Conservation (phyloP, 495 filamentous ascomycete species). For the Penicillium pulvis region DNA sequence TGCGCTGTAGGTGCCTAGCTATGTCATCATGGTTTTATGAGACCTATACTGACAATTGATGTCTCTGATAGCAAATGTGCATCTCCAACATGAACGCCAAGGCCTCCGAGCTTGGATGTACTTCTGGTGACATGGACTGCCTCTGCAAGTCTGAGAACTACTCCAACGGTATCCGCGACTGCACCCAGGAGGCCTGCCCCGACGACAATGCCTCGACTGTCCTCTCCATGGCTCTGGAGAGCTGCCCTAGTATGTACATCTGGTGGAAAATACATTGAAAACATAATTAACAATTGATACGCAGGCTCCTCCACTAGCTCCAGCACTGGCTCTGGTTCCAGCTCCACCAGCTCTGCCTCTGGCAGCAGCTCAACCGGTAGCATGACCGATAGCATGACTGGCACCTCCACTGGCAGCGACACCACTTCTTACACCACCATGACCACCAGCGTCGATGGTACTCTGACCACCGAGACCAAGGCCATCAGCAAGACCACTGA, state of each 20-base stretch:
- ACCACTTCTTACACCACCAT: slow-evolving; percentile 2
- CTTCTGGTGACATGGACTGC: slow-evolving; percentile 58
- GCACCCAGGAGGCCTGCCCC: slow-evolving; percentile 67
- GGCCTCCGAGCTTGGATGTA: slow-evolving; percentile 63
- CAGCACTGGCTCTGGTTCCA: slow-evolving; percentile 22
- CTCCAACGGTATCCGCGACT: slow-evolving; percentile 76
- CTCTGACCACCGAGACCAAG: slow-evolving; percentile 23
- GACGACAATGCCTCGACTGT: slow-evolving; percentile 43
- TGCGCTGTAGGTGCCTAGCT: slow-evolving; percentile 37
- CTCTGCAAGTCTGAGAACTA: slow-evolving; percentile 72
- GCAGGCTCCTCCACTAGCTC: slow-evolving; percentile 17
- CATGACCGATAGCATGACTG: slow-evolving; percentile 2
- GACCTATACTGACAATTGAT: slow-evolving; percentile 10
- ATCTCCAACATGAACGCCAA: slow-evolving; percentile 70
- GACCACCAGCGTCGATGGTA: slow-evolving; percentile 15
- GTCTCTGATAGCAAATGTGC: slow-evolving; percentile 60
- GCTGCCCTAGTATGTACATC: slow-evolving; percentile 33
- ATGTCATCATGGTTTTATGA: not conserved
- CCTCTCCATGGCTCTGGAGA: slow-evolving; percentile 36
- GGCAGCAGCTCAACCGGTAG: slow-evolving; percentile 10
- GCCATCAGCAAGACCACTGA: not conserved
- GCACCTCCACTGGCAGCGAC: not conserved
- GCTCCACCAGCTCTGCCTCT: slow-evolving; percentile 13
- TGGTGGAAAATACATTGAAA: not conserved
- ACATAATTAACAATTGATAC: not conserved